A percentile compares a stretch with the other conserved stretches of the same genome.
Conservation (phyloP, 768 basidiomycete genomes). For the Xerocomellus intermedius region DNA sequence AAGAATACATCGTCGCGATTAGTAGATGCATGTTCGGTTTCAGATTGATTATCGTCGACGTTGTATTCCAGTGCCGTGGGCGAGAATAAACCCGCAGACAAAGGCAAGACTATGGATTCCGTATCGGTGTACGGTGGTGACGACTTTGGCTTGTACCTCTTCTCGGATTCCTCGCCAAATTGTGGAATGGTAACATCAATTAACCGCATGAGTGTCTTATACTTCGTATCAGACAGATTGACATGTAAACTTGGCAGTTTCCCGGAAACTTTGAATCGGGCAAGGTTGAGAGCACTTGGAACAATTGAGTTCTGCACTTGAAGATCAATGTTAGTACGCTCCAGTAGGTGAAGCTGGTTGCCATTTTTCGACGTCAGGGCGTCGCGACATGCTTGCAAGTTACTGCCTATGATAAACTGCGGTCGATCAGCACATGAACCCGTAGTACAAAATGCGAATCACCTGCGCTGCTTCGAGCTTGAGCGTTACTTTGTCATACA, state of each 20-base stretch:
- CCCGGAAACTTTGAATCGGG: conserved; percentile 89
- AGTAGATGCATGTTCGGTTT: conserved; percentile 38
- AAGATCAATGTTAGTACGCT: conserved; percentile 88
- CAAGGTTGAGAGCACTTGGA: conserved; percentile 73
- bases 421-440: conserved; percentile 7
- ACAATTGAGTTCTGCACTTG: conserved; percentile 92
- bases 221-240: conserved; percentile 89
- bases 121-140: conserved; percentile 23
- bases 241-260: conserved; percentile 83
- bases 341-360: conserved; percentile 80
- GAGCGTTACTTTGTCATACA: conserved; percentile 91
- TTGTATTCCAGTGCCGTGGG: conserved; percentile 62
- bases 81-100: conserved; percentile 57
- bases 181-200: conserved; percentile 89
- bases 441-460: neutral
- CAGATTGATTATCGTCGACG: conserved; percentile 56
- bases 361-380: conserved; percentile 62
- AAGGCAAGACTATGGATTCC: conserved; percentile 42
- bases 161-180: conserved; percentile 52
- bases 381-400: conserved; percentile 75
- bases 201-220: conserved; percentile 88
- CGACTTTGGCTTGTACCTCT: conserved; percentile 17
- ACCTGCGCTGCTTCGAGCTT: conserved; percentile 91
- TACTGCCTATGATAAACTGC: conserved; percentile 87
- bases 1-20: conserved; percentile 62